Evolutionary conservation across 2,329 filamentous ascomycete species (phyloP), one percentile per base, ranked within the genome.

Genomic region (Hymenoscyphus salicellus): DNA sequence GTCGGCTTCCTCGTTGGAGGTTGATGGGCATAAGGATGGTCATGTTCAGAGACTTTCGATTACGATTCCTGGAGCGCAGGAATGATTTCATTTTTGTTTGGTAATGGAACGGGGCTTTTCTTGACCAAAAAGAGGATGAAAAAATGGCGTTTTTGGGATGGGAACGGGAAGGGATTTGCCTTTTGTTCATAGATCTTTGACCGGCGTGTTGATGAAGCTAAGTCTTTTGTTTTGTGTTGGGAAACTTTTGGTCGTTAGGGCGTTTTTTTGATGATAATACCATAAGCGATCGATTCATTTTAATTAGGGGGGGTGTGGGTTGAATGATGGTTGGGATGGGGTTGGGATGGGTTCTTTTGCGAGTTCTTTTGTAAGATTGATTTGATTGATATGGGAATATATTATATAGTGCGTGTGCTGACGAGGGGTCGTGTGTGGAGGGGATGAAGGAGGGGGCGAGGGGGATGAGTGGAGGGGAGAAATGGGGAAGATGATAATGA

Each of bases 11-110:
- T 66, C 74, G 41, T 41, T 69, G 61, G 33, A 67, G 8, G 62
- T 49, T 11, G 74, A 74, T 38, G 63, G 60, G 5, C 71, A 64
- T 14, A 75, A 72, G 46, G 74, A 75, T 28, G 73, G 68, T 55
- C 28, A 30, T 30, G 65, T 64, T 30, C 70, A 77, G 64, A 71
- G 74, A 59, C 71, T 78, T 55, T 78, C 77, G 17, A 75, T 79
- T 36, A 74, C 77, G 16, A 79, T 79, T 63, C 77, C 76, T 30
- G 71, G 72, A 14, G 65, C 72, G 23, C 74, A 71, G 58, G 66
- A 69, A 26, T 69, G 57, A 69, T 46, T 33, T n/a, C n/a, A n/a
- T n/a, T n/a, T n/a, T n/a, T n/a, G n/a, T n/a, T n/a, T n/a, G n/a
- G n/a, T n/a, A n/a, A n/a, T n/a, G n/a, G n/a, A n/a, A n/a, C n/a